A percentile compares a stretch with the other conserved stretches of the same genome.
These are phyloP conservation scores for Ilex aquifolium DNA, from an alignment of 257 asterid genomes.

Conservation along the genomic window DNA sequence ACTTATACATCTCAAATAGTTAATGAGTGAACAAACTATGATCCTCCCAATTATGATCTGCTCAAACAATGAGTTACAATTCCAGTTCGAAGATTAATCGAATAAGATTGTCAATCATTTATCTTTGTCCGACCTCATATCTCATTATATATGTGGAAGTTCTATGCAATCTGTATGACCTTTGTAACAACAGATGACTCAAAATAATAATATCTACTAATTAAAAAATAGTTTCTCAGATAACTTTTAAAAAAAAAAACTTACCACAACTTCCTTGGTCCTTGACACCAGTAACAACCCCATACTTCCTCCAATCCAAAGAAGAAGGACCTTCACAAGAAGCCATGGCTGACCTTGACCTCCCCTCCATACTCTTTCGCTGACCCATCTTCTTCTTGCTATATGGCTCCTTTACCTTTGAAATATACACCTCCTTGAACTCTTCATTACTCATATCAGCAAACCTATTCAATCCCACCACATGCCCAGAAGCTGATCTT, in stretches of 20 bases:
- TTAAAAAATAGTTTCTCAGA: no score
- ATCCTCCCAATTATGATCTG: no score
- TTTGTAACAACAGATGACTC: no score
- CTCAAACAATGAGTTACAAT: no score
- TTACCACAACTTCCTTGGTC: constrained; percentile 25
- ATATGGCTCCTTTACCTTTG: constrained; percentile 11
- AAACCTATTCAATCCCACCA: constrained; percentile 28
- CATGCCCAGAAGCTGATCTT: constrained; percentile 1
- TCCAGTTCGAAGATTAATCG: no score
- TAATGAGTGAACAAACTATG: no score
- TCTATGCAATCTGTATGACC: no score
- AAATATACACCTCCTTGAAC: constrained; percentile 15
- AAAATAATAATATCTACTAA: no score
- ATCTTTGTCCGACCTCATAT: no score
- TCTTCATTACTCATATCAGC: constrained; percentile 37
- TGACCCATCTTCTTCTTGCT: constrained; percentile 4
- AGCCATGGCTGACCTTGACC: neutral
- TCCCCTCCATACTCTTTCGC: neutral
- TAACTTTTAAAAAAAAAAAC: neutral
- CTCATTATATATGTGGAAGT: no score
- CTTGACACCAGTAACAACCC: constrained; percentile 31
- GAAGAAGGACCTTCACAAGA: constrained; percentile 23
- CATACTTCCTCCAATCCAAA: constrained; percentile 35
- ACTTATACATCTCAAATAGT: no score
- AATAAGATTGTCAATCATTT: no score